Evolutionary conservation across 1,284 basidiomycete genomes (phyloP).

Genomic region (Ceratobasidium sp.): DNA sequence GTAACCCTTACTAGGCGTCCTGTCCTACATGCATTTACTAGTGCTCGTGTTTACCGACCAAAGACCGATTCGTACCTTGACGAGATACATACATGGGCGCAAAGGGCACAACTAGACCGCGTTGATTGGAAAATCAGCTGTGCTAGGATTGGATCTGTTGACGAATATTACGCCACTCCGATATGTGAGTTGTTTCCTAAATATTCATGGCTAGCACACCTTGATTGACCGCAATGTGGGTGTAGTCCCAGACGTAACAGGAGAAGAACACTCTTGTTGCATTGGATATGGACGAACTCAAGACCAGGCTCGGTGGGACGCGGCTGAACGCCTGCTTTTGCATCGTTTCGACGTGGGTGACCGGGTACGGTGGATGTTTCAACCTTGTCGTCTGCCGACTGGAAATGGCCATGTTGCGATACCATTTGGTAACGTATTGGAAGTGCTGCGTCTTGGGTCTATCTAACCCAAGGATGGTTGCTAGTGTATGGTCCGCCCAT

Average conservation of each 20-base stretch:
- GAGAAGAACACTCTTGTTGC: background rate
- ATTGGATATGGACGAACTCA: background rate
- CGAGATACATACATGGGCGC: conserved; percentile 24
- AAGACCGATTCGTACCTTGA: conserved; percentile 2
- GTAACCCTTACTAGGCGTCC: no score
- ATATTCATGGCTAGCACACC: background rate
- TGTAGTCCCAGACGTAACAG: background rate
- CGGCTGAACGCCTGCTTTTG: background rate
- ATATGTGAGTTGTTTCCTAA: conserved; percentile 7
- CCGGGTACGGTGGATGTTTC: conserved; percentile 21
- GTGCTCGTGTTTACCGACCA: no score
- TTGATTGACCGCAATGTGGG: background rate
- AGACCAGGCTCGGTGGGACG: conserved; percentile 1
- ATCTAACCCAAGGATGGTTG: background rate
- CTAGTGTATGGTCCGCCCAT: background rate
- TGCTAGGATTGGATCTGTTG: background rate
- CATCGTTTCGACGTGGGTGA: background rate
- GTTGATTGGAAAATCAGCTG: background rate
- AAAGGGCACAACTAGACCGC: background rate
- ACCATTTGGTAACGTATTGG: background rate
- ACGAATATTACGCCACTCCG: background rate
- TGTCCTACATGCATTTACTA: no score
- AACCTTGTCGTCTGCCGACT: no score
- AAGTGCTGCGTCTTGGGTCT: background rate
- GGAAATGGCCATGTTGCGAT: background rate